Evolutionary conservation across 1,284 basidiomycete species (phyloP).

Genomic region (Rhizoctonia solani): DNA sequence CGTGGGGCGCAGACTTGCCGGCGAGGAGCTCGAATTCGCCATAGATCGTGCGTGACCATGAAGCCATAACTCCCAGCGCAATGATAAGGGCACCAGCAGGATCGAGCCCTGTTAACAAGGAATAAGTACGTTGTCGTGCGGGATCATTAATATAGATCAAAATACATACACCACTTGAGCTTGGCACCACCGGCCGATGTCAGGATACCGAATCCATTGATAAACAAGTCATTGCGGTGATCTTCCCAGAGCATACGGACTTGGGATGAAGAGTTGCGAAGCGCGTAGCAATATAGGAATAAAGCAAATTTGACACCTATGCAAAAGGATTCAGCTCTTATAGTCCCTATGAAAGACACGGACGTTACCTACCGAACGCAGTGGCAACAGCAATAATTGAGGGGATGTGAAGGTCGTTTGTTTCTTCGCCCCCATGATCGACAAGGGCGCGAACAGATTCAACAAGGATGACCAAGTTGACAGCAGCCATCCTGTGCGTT

Average conservation of each 20-base stretch:
- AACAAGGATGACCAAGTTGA: constrained; percentile 84
- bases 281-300: constrained; percentile 83
- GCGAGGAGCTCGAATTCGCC: constrained; percentile 85
- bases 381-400: constrained; percentile 81
- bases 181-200: constrained; percentile 92
- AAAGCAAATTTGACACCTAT: constrained; percentile 81
- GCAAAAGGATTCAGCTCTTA: constrained; percentile 21
- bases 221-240: constrained; percentile 87
- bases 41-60: constrained; percentile 79
- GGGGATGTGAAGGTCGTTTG: constrained; percentile 76
- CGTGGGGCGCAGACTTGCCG: constrained; percentile 87
- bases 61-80: constrained; percentile 75
- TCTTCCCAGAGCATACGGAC: constrained; percentile 95
- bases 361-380: constrained; percentile 64
- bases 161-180: constrained; percentile 73
- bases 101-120: constrained; percentile 64
- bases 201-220: constrained; percentile 82
- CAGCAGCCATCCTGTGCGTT: constrained; percentile 72
- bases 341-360: neutral
- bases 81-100: constrained; percentile 84
- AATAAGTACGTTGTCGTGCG: neutral
- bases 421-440: constrained; percentile 56
- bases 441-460: constrained; percentile 77
- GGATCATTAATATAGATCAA: neutral
- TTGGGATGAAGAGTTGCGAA: constrained; percentile 82